phyloP scores from a whole-genome alignment of 2,329 filamentous ascomycete genomes.

The Hypoxylon sp. region DNA sequence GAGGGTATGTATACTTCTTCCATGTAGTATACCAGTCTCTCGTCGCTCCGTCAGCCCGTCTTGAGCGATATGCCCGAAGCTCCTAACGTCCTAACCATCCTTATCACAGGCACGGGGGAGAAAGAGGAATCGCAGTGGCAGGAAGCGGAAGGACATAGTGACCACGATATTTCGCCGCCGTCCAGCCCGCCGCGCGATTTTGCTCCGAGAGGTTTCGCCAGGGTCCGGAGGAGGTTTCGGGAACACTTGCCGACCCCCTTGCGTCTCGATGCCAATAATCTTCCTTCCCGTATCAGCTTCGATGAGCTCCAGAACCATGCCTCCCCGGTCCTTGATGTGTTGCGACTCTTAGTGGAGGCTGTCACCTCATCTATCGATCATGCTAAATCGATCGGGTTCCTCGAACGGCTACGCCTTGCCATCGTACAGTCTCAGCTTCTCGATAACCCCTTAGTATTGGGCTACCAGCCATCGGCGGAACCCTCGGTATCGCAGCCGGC shows the following conservation, averaged over 20 bases:
- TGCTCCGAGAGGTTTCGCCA: conserved; percentile 52
- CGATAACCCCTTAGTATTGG: conserved; percentile 50
- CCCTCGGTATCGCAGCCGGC: conserved; percentile 37
- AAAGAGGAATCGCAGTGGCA: conserved; percentile 48
- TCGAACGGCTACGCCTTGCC: conserved; percentile 52
- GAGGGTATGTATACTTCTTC: conserved; percentile 47
- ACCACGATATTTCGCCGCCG: conserved; percentile 49
- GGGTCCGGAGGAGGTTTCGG: conserved; percentile 50
- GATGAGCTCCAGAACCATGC: conserved; percentile 47
- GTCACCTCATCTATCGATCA: conserved; percentile 53
- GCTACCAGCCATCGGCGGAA: conserved; percentile 44
- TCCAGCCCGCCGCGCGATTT: conserved; percentile 50
- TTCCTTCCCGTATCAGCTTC: conserved; percentile 45
- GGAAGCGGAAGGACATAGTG: conserved; percentile 43
- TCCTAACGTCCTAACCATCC: conserved; percentile 40
- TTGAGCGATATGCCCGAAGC: conserved; percentile 29
- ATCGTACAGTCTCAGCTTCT: conserved; percentile 53
- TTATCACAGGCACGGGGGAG: conserved; percentile 48
- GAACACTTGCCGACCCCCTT: conserved; percentile 48
- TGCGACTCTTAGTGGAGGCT: conserved; percentile 48
- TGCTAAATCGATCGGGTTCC: conserved; percentile 50
- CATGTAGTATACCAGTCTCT: conserved; percentile 6
- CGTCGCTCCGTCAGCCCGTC: conserved; percentile 9
- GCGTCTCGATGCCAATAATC: conserved; percentile 45
- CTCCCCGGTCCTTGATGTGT: conserved; percentile 46